Conservation (phyloP, 768 basidiomycete species). For the Wakefieldia striispora region DNA sequence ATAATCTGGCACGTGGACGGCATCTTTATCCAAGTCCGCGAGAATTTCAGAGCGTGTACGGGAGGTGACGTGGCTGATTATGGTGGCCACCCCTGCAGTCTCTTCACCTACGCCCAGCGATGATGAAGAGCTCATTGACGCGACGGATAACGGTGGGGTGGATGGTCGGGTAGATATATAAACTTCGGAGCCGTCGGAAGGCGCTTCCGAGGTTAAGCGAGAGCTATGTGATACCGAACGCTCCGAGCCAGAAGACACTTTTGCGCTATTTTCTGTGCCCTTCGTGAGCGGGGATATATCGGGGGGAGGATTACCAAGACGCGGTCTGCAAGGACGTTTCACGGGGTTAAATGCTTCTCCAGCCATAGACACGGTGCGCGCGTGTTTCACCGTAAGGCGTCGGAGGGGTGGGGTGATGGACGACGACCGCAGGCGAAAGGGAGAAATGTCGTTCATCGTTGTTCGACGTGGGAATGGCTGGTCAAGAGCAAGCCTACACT, state of each 20-base stretch:
- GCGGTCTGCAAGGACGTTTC: slow-evolving; percentile 28
- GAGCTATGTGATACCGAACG: slow-evolving; percentile 21
- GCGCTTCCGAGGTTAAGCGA: slow-evolving; percentile 21
- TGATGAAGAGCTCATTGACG: slow-evolving; percentile 25
- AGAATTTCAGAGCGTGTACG: slow-evolving; percentile 40
- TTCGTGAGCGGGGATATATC: slow-evolving; percentile 17
- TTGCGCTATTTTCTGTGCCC: slow-evolving; percentile 16
- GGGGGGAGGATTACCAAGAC: slow-evolving; percentile 15
- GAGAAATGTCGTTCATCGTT: slow-evolving; percentile 35
- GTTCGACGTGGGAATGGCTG: slow-evolving; percentile 33
- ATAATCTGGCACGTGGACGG: slow-evolving; percentile 42
- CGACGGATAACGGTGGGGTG: slow-evolving; percentile 29
- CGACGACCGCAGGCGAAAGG: slow-evolving; percentile 34
- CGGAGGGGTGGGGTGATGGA: slow-evolving; percentile 25
- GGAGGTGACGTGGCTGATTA: slow-evolving; percentile 32
- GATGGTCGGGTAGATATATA: slow-evolving; percentile 25
- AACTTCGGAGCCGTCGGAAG: slow-evolving; percentile 22
- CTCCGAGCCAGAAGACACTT: slow-evolving; percentile 15
- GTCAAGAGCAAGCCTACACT: slow-evolving; percentile 29
- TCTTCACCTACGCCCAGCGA: slow-evolving; percentile 21
- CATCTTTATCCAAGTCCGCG: slow-evolving; percentile 32
- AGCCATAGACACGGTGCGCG: slow-evolving; percentile 26
- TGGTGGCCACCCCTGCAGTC: slow-evolving; percentile 34
- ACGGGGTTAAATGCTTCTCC: slow-evolving; percentile 28
- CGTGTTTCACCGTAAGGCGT: slow-evolving; percentile 25